Evolutionary conservation across 2,329 filamentous ascomycete species (phyloP).

Genomic region (Claviceps lovelessii): DNA sequence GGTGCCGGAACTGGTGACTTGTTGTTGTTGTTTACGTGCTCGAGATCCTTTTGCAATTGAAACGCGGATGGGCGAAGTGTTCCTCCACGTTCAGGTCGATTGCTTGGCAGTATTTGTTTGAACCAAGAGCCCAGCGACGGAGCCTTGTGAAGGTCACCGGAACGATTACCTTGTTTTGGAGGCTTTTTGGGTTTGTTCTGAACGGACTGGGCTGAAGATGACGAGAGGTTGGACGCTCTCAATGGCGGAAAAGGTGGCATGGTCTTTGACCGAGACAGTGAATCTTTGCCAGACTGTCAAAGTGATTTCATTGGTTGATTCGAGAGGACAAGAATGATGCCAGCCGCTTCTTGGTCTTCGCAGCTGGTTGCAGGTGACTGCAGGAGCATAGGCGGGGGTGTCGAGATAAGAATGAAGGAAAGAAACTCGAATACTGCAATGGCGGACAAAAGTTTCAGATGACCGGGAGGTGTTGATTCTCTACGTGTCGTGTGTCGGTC

Average conservation of each 20-base stretch:
- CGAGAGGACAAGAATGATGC: background rate
- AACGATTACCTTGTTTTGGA: background rate
- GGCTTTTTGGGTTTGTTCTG: background rate
- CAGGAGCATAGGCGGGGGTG: background rate
- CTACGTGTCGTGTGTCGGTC: background rate
- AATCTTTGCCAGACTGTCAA: background rate
- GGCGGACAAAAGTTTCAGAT: background rate
- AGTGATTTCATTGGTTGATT: background rate
- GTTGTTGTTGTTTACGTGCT: background rate
- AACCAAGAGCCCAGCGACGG: conserved; percentile 26
- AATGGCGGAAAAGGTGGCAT: conserved; percentile 13
- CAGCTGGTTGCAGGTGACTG: background rate
- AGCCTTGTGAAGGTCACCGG: conserved; percentile 2
- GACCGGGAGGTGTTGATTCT: background rate
- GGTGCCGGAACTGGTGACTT: conserved; percentile 4
- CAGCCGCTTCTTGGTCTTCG: background rate
- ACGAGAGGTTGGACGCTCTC: conserved; percentile 7
- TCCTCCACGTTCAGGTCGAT: conserved; percentile 35
- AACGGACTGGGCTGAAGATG: conserved; percentile 3
- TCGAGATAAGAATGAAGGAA: background rate
- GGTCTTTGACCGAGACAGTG: background rate
- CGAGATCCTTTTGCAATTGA: conserved; percentile 13
- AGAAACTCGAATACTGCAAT: background rate
- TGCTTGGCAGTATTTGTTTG: conserved; percentile 32
- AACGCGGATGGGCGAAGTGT: conserved; percentile 24